Evolutionary conservation across 495 filamentous ascomycete species (phyloP).

Genomic region (Diplogelasinospora grovesii): DNA sequence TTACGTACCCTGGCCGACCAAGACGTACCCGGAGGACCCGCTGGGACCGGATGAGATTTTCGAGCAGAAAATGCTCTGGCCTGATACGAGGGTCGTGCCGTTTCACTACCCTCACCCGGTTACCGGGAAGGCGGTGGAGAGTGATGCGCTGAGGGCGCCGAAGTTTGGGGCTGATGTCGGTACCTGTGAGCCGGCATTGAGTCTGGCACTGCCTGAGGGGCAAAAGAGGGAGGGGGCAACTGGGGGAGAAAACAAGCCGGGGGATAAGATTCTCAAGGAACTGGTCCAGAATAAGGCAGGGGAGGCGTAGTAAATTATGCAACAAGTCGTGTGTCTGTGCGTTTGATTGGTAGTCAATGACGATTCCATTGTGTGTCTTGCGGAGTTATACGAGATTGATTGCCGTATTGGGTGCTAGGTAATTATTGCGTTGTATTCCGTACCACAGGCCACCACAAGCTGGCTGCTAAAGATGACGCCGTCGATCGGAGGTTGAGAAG

Average conservation of each 20-base stretch:
- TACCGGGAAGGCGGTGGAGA: slow-evolving; percentile 36
- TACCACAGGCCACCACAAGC: no score
- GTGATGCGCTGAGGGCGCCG: slow-evolving; percentile 44
- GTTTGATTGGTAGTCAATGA: no score
- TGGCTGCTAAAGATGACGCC: no score
- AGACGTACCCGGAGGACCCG: slow-evolving; percentile 41
- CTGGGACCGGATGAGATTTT: slow-evolving; percentile 47
- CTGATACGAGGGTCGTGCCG: slow-evolving; percentile 47
- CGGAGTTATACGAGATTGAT: no score
- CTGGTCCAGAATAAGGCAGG: slow-evolving; percentile 29
- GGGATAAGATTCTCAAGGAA: slow-evolving; percentile 33
- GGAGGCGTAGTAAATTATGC: no score
- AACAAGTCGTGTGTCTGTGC: no score
- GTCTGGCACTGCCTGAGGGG: slow-evolving; percentile 34
- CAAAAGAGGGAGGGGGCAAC: slow-evolving; percentile 30
- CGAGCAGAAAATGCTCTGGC: slow-evolving; percentile 49
- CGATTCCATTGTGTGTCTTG: no score
- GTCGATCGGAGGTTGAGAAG: no score
- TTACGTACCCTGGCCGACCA: slow-evolving; percentile 42
- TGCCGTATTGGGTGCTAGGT: no score
- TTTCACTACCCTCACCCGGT: slow-evolving; percentile 52
- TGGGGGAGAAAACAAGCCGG: slow-evolving; percentile 18
- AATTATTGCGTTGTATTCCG: no score
- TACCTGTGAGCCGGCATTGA: slow-evolving; percentile 36
- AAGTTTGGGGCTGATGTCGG: slow-evolving; percentile 32